Base-by-base conservation (phyloP, 257 asterid species). In the Scutellaria galericulata region DNA sequence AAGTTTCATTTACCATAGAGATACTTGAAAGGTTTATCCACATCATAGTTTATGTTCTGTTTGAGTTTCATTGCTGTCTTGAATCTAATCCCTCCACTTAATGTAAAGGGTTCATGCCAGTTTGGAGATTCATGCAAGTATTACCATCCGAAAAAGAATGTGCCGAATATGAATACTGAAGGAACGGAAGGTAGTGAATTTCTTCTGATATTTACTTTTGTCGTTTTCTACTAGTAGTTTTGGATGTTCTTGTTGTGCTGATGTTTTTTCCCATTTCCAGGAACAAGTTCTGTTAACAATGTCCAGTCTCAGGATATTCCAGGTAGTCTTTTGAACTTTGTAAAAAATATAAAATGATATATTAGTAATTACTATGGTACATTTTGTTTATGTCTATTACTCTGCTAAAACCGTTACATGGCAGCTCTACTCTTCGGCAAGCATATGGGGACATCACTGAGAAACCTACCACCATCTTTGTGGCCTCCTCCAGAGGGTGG, bases 401-500 rank as follows among this genome's bases (percentile, higher is more conserved):
- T 75, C 48, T 64, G 67, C 57, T 63, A 65, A 20, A 70, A 41
- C 73, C 54, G 1, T 74, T 75, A 57, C 39, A 22, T 73, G 39
- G 64, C 88, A 85, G 96, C 84, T 73, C 72, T 71, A 50, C 56
- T 82, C 69, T 64, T 81, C 41, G 83, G 88, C 72, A 82, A 83
- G 72, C 89, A 79, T 72, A 63, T 84, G 76, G 93, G 93, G 68
- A 50, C 81, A 70, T 81, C 92, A 10, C 63, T 82, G 63, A 80
- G 91, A 55, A 92, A 85, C 75, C 82, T 92, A 48, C 98, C 98
- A 75, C 96, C 99, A 40, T 95, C 98, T 0, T 66, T 92, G 64
- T 87, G 87, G 89, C 99, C 97, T 75, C 97, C 98, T 56, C 98
- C 98, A 7, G 95, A 87, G 63, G 87, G 94, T 64, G 99, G 98